These are phyloP conservation scores for Prunus yedoensis DNA, from an alignment of 331 rosid genomes.

Conservation along the genomic window DNA sequence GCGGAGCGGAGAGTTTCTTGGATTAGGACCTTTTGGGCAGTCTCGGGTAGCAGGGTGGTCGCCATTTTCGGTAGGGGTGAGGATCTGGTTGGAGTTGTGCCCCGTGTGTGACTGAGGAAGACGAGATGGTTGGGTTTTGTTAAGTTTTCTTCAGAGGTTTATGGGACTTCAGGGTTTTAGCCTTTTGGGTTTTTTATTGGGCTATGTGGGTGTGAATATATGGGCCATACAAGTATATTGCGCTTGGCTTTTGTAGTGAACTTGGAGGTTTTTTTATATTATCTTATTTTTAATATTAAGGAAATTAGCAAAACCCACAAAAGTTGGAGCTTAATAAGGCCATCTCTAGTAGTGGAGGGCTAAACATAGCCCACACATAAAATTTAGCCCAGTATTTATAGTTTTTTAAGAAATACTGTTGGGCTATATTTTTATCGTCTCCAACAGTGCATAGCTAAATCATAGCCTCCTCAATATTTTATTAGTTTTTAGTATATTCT, in stretches of 20 bases:
- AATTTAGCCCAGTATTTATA: too few species aligned
- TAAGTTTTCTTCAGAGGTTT: background rate
- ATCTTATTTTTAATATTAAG: too few species aligned
- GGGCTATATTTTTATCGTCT: too few species aligned
- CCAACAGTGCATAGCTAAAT: too few species aligned
- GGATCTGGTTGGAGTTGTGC: background rate
- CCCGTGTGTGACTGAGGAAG: background rate
- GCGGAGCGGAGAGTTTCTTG: conserved; percentile 68
- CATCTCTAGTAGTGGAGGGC: too few species aligned
- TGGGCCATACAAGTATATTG: background rate
- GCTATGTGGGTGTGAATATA: background rate
- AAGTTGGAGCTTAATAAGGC: too few species aligned
- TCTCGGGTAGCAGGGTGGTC: conserved; percentile 50
- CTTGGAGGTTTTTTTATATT: too few species aligned
- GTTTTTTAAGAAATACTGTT: too few species aligned
- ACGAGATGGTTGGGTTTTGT: background rate
- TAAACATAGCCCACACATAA: too few species aligned
- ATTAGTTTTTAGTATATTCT: too few species aligned
- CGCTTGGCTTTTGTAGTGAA: background rate
- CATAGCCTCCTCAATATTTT: too few species aligned
- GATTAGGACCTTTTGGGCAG: conserved; percentile 66
- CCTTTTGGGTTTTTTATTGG: conserved; percentile 8
- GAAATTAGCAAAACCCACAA: too few species aligned
- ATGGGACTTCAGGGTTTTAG: conserved; percentile 15
- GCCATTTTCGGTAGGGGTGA: conserved; percentile 48